Evolutionary conservation across 202 grass and related monocot genomes (phyloP).

Genomic region (Zizania palustris): DNA sequence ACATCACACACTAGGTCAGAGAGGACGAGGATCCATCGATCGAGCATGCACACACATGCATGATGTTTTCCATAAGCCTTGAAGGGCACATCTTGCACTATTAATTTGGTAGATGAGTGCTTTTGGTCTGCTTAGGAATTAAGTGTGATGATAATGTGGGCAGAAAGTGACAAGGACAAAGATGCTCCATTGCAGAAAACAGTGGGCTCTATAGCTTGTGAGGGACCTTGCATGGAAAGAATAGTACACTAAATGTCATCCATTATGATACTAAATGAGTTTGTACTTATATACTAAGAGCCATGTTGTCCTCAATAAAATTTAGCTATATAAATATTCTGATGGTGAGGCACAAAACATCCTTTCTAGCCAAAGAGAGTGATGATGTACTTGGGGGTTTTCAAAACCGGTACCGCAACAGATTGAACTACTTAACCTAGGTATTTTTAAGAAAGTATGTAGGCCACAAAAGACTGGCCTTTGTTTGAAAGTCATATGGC

Average conservation of each 20-base stretch:
- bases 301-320: not conserved
- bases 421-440: too few species aligned
- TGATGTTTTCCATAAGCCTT: conserved; percentile 3
- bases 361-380: not conserved
- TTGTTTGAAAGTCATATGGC: too few species aligned
- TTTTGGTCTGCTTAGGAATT: conserved; percentile 3
- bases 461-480: too few species aligned
- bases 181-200: not conserved
- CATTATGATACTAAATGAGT: not conserved
- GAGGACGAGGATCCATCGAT: not conserved
- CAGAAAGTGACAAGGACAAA: not conserved
- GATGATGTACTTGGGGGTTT: not conserved
- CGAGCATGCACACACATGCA: not conserved
- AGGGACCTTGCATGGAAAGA: not conserved
- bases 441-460: too few species aligned
- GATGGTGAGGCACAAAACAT: not conserved
- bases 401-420: not conserved
- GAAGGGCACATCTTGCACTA: not conserved
- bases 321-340: not conserved
- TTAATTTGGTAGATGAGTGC: not conserved
- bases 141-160: not conserved
- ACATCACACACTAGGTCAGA: conserved; percentile 28
- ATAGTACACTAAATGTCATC: not conserved
- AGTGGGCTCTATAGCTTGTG: too few species aligned
- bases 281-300: not conserved